A percentile compares a stretch with the other conserved stretches of the same genome.
phyloP scores from a whole-genome alignment of 2,329 filamentous ascomycete genomes.

The Falciphora oryzae region DNA sequence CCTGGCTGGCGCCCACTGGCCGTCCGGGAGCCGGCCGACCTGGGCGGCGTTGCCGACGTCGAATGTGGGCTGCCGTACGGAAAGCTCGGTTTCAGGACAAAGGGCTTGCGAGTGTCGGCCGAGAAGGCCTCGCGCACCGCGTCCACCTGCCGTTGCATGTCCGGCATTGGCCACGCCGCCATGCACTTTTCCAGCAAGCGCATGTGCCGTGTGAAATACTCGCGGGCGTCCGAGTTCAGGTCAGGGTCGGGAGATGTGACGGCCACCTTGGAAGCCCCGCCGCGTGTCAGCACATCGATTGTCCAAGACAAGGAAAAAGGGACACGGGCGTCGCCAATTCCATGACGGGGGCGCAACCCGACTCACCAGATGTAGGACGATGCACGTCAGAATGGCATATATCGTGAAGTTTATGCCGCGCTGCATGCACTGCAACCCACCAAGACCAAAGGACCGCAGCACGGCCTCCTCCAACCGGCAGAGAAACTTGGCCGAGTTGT shows the following conservation, averaged over 20 bases:
- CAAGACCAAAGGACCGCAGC: conserved; percentile 67
- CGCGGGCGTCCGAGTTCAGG: conserved; percentile 74
- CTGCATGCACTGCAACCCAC: conserved; percentile 84
- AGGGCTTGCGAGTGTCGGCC: conserved; percentile 74
- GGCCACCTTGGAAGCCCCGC: conserved; percentile 57
- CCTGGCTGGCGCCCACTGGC: not conserved
- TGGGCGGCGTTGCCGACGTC: conserved; percentile 27
- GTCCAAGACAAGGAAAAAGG: conserved; percentile 12
- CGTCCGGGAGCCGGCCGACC: conserved; percentile 37
- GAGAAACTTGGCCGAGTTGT: conserved; percentile 75
- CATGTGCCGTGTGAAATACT: conserved; percentile 93
- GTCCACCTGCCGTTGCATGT: conserved; percentile 86
- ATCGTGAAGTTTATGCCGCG: conserved; percentile 92
- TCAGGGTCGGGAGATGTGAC: conserved; percentile 90
- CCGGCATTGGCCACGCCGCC: conserved; percentile 77
- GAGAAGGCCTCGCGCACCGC: conserved; percentile 88
- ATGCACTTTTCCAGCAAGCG: conserved; percentile 83
- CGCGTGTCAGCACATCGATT: conserved; percentile 1
- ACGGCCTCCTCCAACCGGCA: conserved; percentile 85
- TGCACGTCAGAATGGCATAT: conserved; percentile 86
- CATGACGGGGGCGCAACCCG: not conserved
- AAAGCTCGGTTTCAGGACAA: conserved; percentile 82
- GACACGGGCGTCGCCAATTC: not conserved
- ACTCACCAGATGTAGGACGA: conserved; percentile 86
- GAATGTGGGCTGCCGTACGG: conserved; percentile 75